Base-by-base conservation (phyloP, 1,139 yeast genomes). In the Geotrichum reessii region DNA sequence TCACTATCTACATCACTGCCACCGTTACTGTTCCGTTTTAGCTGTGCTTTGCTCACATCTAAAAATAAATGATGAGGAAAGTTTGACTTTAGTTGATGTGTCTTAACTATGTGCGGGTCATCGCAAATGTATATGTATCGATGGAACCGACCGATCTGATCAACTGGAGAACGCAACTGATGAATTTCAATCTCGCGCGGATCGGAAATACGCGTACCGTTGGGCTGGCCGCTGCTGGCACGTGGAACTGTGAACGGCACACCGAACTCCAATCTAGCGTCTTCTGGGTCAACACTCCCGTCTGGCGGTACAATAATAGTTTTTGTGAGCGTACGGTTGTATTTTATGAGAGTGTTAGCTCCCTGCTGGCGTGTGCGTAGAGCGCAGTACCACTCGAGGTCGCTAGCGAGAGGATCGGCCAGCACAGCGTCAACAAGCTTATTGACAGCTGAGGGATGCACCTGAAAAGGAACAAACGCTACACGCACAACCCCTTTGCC, bases 321-420 rank as follows among this genome's bases (percentile, higher is more conserved):
- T 37, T 37, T 37, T 37, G 2, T 37, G 42, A 37, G 42, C n/a
- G 17, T 12, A 19, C 42, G 66, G 9, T 69, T 61, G 61, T 70
- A 72, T 44, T 62, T 62, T 22, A 73, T 64, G n/a, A 72, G 56
- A 3, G 67, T 63, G 59, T 73, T 74, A 61, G 73, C 73, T 6
- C 74, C 63, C 37, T 71, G 63, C 19, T 70, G 64, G 22, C 76
- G 61, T 44, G 65, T 62, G 40, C 60, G 60, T 47, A 73, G 62
- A 5, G 67, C 65, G 28, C 62, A 61, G 56, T 63, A 66, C 76
- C 76, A 73, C 8, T 61, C 56, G 47, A 70, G 69, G 50, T 71
- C 71, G 31, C 71, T 64, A 1, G 71, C 68, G 24, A 73, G 62
- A n/a, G 76, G 76, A 50, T 73, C 76, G 1, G 71, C 70, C 33